These are phyloP conservation scores for Acanthamoeba polyphaga DNA, from an alignment of 208 protist genomes.

Conservation along the genomic window DNA sequence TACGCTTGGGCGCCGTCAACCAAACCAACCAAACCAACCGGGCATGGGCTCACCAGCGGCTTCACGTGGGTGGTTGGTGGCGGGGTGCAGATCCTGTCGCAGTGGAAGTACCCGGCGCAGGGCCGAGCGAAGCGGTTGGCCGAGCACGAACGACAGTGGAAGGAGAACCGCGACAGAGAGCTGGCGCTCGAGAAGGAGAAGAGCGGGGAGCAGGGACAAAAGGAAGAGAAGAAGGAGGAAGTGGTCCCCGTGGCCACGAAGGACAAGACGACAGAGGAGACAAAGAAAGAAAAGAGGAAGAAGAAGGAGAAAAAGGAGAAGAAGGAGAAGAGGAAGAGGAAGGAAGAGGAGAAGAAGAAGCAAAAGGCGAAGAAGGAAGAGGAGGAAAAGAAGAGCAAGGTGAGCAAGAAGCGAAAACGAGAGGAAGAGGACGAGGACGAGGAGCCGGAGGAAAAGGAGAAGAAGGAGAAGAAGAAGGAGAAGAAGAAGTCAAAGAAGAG, in stretches of 20 bases:
- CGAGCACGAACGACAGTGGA: conserved; percentile 36
- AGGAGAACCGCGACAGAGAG: conserved; percentile 33
- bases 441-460: background rate
- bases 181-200: background rate
- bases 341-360: background rate
- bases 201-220: background rate
- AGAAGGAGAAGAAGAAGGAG: background rate
- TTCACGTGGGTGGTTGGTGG: background rate
- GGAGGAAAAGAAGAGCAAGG: background rate
- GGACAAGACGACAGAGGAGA: background rate
- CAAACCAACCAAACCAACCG: background rate
- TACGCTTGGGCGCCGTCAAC: background rate
- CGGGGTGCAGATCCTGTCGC: background rate
- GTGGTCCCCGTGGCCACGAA: background rate
- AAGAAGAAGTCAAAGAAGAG: background rate
- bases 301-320: background rate
- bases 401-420: conserved; percentile 4
- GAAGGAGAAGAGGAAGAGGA: background rate
- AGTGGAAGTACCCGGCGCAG: conserved; percentile 43
- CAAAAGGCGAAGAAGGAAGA: background rate
- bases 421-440: background rate
- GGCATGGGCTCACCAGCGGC: background rate
- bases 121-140: conserved; percentile 16
- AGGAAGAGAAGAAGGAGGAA: background rate
- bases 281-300: background rate